phyloP scores from a whole-genome alignment of 2,329 filamentous ascomycete genomes.

The Colletotrichum orchidophilum region DNA sequence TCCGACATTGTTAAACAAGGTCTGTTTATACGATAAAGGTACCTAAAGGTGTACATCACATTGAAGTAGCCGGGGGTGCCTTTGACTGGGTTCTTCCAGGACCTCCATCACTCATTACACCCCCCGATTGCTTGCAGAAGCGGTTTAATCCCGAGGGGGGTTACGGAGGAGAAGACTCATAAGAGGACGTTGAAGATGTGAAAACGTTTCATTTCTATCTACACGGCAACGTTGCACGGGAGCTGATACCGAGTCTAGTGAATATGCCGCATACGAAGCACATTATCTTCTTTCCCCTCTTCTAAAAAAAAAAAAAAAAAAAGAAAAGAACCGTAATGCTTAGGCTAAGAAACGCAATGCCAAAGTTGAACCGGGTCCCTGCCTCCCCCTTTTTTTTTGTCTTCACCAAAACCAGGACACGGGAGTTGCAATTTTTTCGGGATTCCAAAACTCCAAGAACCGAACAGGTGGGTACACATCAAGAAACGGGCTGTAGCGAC shows the following conservation, averaged over 20 bases:
- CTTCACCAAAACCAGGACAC: background rate
- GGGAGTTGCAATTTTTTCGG: background rate
- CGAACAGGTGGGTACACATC: background rate
- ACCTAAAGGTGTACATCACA: background rate
- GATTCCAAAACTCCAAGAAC: constrained; percentile 24
- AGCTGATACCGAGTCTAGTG: background rate
- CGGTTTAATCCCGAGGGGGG: too few relatives aligned
- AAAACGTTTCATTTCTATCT: constrained; percentile 16
- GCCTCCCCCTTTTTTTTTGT: constrained; percentile 4
- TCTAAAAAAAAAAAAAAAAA: background rate
- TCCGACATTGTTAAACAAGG: background rate
- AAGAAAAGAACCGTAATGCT: constrained; percentile 5
- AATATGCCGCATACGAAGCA: background rate
- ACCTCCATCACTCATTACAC: background rate
- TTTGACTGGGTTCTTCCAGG: too few relatives aligned
- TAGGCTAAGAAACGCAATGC: background rate
- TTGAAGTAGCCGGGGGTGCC: background rate
- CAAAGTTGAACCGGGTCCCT: background rate
- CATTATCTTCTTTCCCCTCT: background rate
- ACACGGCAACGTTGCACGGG: background rate
- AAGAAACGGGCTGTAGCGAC: background rate
- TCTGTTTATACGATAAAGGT: background rate
- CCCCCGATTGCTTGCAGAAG: background rate
- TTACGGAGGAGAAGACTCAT: background rate
- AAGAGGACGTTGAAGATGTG: background rate